Evolutionary conservation across 208 protist species (phyloP).

Genomic region (Crithidia mellificae): DNA sequence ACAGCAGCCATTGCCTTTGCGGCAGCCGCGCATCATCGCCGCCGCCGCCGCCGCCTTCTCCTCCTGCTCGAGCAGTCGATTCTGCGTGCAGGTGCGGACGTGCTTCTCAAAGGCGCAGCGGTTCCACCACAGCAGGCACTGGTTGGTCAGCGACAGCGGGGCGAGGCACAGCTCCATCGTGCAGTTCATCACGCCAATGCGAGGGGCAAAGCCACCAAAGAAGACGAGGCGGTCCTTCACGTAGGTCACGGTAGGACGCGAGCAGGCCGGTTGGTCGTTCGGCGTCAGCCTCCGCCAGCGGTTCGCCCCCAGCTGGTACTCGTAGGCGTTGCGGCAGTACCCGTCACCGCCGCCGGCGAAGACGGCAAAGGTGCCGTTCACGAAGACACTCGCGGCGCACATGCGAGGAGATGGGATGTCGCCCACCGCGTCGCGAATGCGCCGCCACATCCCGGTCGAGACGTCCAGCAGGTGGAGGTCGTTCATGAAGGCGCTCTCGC

Average conservation of each 20-base stretch:
- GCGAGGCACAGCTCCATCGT: conserved; percentile 42
- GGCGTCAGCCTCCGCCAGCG: conserved; percentile 34
- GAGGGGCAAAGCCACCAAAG: conserved; percentile 45
- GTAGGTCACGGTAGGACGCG: conserved; percentile 48
- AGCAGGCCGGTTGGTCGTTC: conserved; percentile 40
- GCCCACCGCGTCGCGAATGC: conserved; percentile 16
- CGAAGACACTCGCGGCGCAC: conserved; percentile 45
- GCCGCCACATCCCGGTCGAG: conserved; percentile 50
- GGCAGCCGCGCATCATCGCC: conserved; percentile 12
- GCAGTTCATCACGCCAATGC: conserved; percentile 24
- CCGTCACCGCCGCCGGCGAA: conserved; percentile 44
- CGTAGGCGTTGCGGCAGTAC: conserved; percentile 35
- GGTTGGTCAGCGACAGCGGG: conserved; percentile 29
- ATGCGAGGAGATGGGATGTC: conserved; percentile 42
- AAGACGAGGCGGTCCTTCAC: conserved; percentile 42
- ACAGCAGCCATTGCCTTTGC: conserved; percentile 8
- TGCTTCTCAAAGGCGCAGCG: conserved; percentile 34
- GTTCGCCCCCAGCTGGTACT: conserved; percentile 36
- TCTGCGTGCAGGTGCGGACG: conserved; percentile 23
- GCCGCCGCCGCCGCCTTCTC: conserved; percentile 11
- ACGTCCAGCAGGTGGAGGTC: conserved; percentile 52
- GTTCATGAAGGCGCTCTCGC: conserved; percentile 37
- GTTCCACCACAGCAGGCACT: conserved; percentile 33
- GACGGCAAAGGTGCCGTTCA: conserved; percentile 42
- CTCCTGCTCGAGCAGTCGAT: conserved; percentile 19